phyloP scores from a whole-genome alignment of 768 basidiomycete species.

The Mycena rosella region DNA sequence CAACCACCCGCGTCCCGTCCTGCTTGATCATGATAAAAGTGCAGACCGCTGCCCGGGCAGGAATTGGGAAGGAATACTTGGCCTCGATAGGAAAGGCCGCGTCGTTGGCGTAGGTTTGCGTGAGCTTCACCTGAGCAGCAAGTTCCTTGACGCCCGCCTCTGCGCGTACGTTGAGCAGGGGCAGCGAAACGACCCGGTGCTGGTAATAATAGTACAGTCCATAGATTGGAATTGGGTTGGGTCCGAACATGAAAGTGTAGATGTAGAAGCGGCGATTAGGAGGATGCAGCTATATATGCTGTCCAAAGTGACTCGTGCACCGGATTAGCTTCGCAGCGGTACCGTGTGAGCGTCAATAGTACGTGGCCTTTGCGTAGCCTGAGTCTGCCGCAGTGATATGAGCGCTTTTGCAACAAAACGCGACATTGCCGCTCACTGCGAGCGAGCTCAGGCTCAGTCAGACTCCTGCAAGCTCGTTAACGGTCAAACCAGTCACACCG shows the following conservation, averaged over 20 bases:
- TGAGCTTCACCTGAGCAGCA: slow-evolving; percentile 29
- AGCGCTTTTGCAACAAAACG: too few species aligned
- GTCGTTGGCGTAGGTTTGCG: slow-evolving; percentile 34
- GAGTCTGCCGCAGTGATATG: too few species aligned
- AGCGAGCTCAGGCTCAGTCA: too few species aligned
- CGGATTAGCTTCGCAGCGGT: too few species aligned
- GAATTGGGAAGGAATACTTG: slow-evolving; percentile 31
- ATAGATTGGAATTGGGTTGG: background rate
- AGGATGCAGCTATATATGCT: too few species aligned
- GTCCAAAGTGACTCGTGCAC: too few species aligned
- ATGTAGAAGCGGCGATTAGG: background rate
- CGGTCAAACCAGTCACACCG: too few species aligned
- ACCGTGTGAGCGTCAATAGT: too few species aligned
- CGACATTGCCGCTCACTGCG: too few species aligned
- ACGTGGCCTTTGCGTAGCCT: too few species aligned
- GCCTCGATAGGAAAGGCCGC: slow-evolving; percentile 23
- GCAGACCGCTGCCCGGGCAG: slow-evolving; percentile 22
- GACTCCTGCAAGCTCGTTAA: too few species aligned
- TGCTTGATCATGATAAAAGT: slow-evolving; percentile 30
- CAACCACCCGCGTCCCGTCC: slow-evolving; percentile 31
- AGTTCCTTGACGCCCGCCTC: slow-evolving; percentile 31
- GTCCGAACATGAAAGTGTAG: background rate
- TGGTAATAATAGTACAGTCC: slow-evolving; percentile 16
- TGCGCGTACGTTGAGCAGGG: slow-evolving; percentile 17
- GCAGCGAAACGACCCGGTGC: slow-evolving; percentile 7